Base-by-base conservation (phyloP, 805 yeast species). In the Phaffomyces thermotolerans region DNA sequence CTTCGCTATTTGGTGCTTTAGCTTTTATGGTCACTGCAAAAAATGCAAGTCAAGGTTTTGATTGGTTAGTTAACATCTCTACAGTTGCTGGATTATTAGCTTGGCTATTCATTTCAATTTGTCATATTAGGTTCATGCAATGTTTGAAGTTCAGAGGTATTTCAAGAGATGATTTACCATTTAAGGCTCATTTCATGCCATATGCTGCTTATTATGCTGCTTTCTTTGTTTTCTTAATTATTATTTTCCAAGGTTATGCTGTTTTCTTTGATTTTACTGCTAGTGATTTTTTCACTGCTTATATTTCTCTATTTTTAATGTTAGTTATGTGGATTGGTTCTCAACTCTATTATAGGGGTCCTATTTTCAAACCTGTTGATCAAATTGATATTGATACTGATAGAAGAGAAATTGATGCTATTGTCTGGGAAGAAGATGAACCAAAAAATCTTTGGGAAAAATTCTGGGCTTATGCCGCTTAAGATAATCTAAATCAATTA, bases 1-100 rank as follows among this genome's bases (percentile, higher is more conserved):
- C 88, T 6, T 64, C 86, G 4, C 53, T 69, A 1, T 73, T 82
- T 56, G 91, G 90, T 38, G 65, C 77, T 15, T 63, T 84, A 44
- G 87, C 81, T 3, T 81, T 73, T 64, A 64, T 84, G 62, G 76
- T 76, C 13, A 46, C 52, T 34, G 72, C 82, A 7, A 63, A 65
- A 18, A 65, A 72, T 46, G 84, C 84, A 44, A 57, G 63, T 32
- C 67, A 72, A 8, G 89, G 80, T 32, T 84, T 84, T 65, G 66
- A 73, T 53, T 84, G 90, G 90, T 68, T 84, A 44, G 67, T 82
- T 50, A 82, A 81, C 62, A 81, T 84, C 54, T 73, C 85, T 15
- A 84, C 85, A 22, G 82, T 82, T 40, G 81, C 89, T 13, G 90
- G 90, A 41, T 71, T 83, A 52, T 78, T 82, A 49, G 73, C 85